phyloP scores from a whole-genome alignment of 2,329 filamentous ascomycete genomes.

The Stagonosporopsis chrysanthemi region DNA sequence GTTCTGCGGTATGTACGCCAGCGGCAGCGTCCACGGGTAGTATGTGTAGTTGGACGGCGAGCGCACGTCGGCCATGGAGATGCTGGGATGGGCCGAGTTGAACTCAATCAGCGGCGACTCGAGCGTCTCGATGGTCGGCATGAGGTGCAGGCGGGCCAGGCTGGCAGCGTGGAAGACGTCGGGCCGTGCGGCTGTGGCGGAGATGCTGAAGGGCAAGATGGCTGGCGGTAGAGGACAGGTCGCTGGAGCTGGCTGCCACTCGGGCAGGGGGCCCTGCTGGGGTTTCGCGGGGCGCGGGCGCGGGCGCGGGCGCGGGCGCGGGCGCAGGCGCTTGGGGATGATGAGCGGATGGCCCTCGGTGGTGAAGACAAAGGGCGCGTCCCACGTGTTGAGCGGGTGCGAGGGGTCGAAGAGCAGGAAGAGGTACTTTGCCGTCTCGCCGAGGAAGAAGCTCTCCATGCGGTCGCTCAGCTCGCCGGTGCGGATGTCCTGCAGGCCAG shows the following conservation, averaged over 20 bases:
- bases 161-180: slow-evolving; percentile 91
- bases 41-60: slow-evolving; percentile 80
- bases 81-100: slow-evolving; percentile 61
- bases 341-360: slow-evolving; percentile 95
- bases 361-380: slow-evolving; percentile 89
- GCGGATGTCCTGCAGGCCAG: slow-evolving; percentile 70
- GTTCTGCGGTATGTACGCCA: slow-evolving; percentile 74
- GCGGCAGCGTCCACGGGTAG: slow-evolving; percentile 92
- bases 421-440: slow-evolving; percentile 95
- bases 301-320: not conserved
- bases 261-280: slow-evolving; percentile 5
- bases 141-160: slow-evolving; percentile 80
- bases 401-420: slow-evolving; percentile 87
- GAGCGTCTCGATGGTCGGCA: slow-evolving; percentile 65
- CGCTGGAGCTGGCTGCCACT: slow-evolving; percentile 49
- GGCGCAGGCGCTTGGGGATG: slow-evolving; percentile 65
- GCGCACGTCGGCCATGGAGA: slow-evolving; percentile 61
- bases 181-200: slow-evolving; percentile 76
- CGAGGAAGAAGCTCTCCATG: slow-evolving; percentile 99
- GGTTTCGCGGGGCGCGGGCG: slow-evolving; percentile 7
- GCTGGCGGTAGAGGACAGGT: slow-evolving; percentile 72
- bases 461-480: slow-evolving; percentile 87
- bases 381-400: slow-evolving; percentile 86
- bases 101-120: slow-evolving; percentile 65
- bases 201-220: slow-evolving; percentile 73